Conservation (phyloP, 768 basidiomycete genomes). For the Amanita rimosa region DNA sequence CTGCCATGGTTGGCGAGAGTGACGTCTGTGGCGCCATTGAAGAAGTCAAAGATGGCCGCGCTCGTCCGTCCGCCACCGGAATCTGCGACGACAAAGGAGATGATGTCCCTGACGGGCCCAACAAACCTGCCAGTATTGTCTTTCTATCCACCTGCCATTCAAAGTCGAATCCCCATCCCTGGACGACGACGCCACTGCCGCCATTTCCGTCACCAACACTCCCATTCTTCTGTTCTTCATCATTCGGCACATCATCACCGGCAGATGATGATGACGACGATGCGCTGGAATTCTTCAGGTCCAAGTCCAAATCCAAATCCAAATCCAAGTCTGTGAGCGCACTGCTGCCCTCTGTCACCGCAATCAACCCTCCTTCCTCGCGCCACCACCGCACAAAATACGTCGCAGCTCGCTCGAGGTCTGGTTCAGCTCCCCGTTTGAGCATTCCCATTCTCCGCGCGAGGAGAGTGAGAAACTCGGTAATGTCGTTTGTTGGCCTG, state of each 20-base stretch:
- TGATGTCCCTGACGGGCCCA: conserved; percentile 6
- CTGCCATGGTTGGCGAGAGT: not conserved
- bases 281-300: not conserved
- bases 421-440: conserved; percentile 59
- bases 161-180: conserved; percentile 81
- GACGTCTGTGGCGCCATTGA: not conserved
- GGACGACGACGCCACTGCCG: too few relatives aligned
- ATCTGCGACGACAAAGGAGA: not conserved
- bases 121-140: conserved; percentile 11
- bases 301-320: too few relatives aligned
- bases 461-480: conserved; percentile 57
- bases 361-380: conserved; percentile 50
- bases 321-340: not conserved
- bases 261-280: too few relatives aligned
- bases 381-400: conserved; percentile 90
- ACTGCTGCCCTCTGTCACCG: conserved; percentile 22
- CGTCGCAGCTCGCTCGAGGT: conserved; percentile 59
- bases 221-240: too few relatives aligned
- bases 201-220: not conserved
- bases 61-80: not conserved
- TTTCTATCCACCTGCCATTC: conserved; percentile 44
- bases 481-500: conserved; percentile 45
- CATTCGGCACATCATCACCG: not conserved
- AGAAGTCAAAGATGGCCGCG: not conserved
- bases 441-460: conserved; percentile 77